These are phyloP conservation scores for Aaosphaeria arxii DNA, from an alignment of 2,329 filamentous ascomycete genomes.

Conservation along the genomic window DNA sequence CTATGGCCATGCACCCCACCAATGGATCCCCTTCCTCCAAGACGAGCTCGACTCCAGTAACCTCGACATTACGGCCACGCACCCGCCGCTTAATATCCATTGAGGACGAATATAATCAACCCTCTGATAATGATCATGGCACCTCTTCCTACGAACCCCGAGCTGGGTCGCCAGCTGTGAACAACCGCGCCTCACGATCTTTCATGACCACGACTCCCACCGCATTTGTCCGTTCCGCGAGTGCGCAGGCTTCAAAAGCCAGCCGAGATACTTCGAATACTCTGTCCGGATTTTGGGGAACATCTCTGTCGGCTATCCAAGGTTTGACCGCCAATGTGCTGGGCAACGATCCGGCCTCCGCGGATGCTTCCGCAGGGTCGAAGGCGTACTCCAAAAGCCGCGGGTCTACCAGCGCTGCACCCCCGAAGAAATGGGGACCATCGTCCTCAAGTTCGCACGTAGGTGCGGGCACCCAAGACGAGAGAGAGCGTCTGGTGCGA, in stretches of 20 bases:
- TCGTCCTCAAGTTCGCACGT: constrained; percentile 36
- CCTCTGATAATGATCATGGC: constrained; percentile 28
- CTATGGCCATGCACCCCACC: constrained; percentile 39
- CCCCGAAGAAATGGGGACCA: constrained; percentile 49
- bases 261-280: constrained; percentile 19
- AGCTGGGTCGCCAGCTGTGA: constrained; percentile 42
- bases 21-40: constrained; percentile 39
- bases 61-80: constrained; percentile 45
- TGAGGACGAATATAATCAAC: constrained; percentile 42
- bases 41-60: constrained; percentile 36
- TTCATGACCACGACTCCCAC: constrained; percentile 27
- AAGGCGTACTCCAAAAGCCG: constrained; percentile 19
- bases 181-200: constrained; percentile 32
- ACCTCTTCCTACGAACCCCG: constrained; percentile 41
- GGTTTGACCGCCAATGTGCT: constrained; percentile 49
- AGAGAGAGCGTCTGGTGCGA: constrained; percentile 45
- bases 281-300: constrained; percentile 47
- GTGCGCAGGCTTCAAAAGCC: constrained; percentile 19
- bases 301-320: constrained; percentile 49
- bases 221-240: constrained; percentile 20
- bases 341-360: constrained; percentile 32
- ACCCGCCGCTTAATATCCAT: constrained; percentile 48
- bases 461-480: constrained; percentile 45
- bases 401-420: constrained; percentile 35
- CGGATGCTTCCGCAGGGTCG: neutral